Percentiles rank a stretch among this genome's conserved stretches.
Conservation (phyloP, 306 rosid species). For the Dicorynia guianensis region DNA sequence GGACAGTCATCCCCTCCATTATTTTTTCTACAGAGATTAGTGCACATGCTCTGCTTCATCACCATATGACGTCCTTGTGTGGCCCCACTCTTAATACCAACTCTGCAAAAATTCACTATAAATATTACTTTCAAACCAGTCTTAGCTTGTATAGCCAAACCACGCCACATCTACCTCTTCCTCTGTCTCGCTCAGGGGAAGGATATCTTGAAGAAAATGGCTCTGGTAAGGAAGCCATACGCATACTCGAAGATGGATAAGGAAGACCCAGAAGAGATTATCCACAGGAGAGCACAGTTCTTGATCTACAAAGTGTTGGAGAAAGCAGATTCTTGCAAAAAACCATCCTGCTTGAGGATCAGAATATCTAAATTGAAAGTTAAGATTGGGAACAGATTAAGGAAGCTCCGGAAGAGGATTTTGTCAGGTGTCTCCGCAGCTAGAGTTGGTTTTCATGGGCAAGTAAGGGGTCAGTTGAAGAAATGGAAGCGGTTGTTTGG, state of each 20-base stretch:
- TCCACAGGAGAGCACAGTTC: slow-evolving; percentile 77
- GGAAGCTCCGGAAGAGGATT: slow-evolving; percentile 67
- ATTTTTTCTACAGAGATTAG: slow-evolving; percentile 47
- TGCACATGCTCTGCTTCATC: slow-evolving; percentile 72
- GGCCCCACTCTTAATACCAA: slow-evolving; percentile 41
- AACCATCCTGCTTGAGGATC: slow-evolving; percentile 58
- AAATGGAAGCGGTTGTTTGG: slow-evolving; percentile 63
- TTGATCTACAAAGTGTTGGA: slow-evolving; percentile 76
- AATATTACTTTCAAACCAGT: slow-evolving; percentile 39
- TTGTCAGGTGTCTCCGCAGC: slow-evolving; percentile 48
- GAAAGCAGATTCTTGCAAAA: slow-evolving; percentile 55
- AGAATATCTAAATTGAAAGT: slow-evolving; percentile 75
- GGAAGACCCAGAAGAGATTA: slow-evolving; percentile 76
- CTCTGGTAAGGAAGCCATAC: slow-evolving; percentile 34
- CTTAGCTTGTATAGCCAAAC: slow-evolving; percentile 27
- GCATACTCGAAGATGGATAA: slow-evolving; percentile 72
- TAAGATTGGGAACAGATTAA: slow-evolving; percentile 77
- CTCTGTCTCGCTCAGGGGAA: not conserved
- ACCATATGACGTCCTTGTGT: slow-evolving; percentile 52
- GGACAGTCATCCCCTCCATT: slow-evolving; percentile 49
- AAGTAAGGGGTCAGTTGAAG: slow-evolving; percentile 55
- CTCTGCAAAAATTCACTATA: slow-evolving; percentile 44
- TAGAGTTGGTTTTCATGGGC: slow-evolving; percentile 57
- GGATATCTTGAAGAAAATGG: slow-evolving; percentile 44
- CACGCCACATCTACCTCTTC: slow-evolving; percentile 18